phyloP scores from a whole-genome alignment of 1,139 yeast species.

The Yamadazyma pseudoaaseri region DNA sequence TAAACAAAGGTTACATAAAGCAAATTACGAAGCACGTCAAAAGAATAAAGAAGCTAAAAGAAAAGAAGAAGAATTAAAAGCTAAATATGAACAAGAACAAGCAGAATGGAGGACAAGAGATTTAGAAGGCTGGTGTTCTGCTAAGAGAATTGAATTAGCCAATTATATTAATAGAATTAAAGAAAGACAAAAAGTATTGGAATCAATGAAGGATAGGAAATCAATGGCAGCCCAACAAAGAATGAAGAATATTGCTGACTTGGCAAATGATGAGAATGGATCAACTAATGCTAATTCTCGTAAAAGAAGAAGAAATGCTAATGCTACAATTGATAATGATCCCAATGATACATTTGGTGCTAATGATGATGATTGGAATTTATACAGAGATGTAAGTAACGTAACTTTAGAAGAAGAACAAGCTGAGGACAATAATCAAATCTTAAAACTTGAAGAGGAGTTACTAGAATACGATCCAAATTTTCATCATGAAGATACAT shows the following conservation, averaged over 20 bases:
- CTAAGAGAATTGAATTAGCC: constrained; percentile 63
- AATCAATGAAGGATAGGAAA: constrained; percentile 82
- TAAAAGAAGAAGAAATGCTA: constrained; percentile 53
- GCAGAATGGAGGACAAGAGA: constrained; percentile 76
- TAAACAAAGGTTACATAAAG: constrained; percentile 76
- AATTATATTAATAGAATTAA: constrained; percentile 56
- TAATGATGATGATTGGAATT: constrained; percentile 93
- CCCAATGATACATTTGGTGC: constrained; percentile 96
- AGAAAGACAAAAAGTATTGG: constrained; percentile 68
- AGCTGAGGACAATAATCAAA: constrained; percentile 64
- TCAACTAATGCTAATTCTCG: constrained; percentile 37
- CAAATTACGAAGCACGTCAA: constrained; percentile 84
- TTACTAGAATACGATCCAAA: constrained; percentile 79
- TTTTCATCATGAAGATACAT: constrained; percentile 81
- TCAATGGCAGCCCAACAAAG: constrained; percentile 90
- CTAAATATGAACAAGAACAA: constrained; percentile 59
- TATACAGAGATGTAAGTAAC: constrained; percentile 80
- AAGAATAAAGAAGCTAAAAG: constrained; percentile 76
- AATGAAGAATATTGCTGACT: constrained; percentile 86
- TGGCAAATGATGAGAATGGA: constrained; percentile 71
- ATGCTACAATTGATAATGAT: constrained; percentile 77
- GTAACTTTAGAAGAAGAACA: constrained; percentile 70
- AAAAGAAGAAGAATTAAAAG: constrained; percentile 51
- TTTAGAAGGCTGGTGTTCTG: constrained; percentile 74
- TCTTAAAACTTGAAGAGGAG: constrained; percentile 68